Percentiles rank a stretch among this genome's conserved stretches.
Evolutionary conservation across 1,284 basidiomycete species (phyloP).

Genomic region (Cryptococcus neoformans): DNA sequence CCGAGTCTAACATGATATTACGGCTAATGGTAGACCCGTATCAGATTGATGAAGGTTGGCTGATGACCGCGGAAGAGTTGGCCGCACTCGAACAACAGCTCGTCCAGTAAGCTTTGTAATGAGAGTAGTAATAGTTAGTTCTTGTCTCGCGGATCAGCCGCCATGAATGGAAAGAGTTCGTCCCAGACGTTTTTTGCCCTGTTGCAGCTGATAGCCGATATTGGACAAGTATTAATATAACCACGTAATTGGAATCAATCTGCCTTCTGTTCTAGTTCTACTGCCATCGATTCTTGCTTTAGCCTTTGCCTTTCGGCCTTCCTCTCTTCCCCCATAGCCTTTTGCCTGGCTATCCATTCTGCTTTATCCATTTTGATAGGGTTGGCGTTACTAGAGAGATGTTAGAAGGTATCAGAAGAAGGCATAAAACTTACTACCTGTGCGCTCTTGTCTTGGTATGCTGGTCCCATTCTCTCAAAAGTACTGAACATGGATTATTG

Average conservation of each 20-base stretch:
- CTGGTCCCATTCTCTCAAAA: constrained; percentile 61
- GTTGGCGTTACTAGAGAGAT: background rate
- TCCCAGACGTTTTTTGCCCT: background rate
- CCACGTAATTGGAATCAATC: background rate
- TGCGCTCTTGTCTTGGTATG: constrained; percentile 65
- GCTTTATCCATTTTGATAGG: constrained; percentile 12
- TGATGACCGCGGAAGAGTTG: constrained; percentile 34
- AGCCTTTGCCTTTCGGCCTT: constrained; percentile 3
- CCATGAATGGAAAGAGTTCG: background rate
- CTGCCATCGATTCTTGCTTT: background rate
- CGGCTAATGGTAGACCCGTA: background rate
- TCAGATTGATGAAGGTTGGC: constrained; percentile 36
- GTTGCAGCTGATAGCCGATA: background rate
- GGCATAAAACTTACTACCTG: constrained; percentile 37
- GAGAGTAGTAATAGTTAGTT: too few relatives aligned
- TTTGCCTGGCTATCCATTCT: constrained; percentile 22
- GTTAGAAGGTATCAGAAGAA: background rate
- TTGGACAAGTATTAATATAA: too few relatives aligned
- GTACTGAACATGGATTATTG: constrained; percentile 68
- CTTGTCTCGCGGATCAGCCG: too few relatives aligned
- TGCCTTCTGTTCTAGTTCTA: background rate
- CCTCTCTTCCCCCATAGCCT: constrained; percentile 16
- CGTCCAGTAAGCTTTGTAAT: background rate
- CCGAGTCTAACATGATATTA: background rate
- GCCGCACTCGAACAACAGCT: constrained; percentile 25